Base-by-base conservation (phyloP, 2,329 filamentous ascomycete genomes). In the Endothia cerciana region DNA sequence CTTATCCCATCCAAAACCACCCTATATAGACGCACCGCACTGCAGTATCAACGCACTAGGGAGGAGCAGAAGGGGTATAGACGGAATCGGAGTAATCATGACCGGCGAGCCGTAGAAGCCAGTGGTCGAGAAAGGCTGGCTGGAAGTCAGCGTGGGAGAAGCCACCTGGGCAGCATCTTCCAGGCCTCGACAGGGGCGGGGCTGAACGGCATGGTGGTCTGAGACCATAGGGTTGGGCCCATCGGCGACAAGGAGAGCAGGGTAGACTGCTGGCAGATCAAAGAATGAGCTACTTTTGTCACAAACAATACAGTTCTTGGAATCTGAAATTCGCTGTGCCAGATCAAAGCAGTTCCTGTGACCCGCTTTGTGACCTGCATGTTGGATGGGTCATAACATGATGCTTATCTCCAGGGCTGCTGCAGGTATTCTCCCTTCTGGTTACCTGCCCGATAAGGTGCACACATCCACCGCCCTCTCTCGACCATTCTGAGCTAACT, bases 121-220 rank as follows among this genome's bases (percentile, higher is more conserved):
- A 66, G 90, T 88, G 28, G 91, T 89, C 68, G 89, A 89, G 76
- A 87, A 91, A 59, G 92, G 91, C 76, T 92, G 89, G 77, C 87
- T 94, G 83, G 88, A 96, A 47, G 91, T 89, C 55, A 91, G 89
- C 57, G 92, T 88, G 43, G 93, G 92, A 19, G 67, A 65, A 63
- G 93, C 95, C 67, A 95, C 81, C 72, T 91, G 88, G 94, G 91
- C 64, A 97, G 83, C 71, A 97, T 89, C 77, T 91, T 93, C 94
- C 94, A 98, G 65, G 92, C 85, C 68, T 98, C 93, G 67, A 97
- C 88, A 1, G 90, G 88, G 6, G 87, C 86, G 55, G 91, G 85
- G 51, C 85, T 85, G 63, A 87, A 84, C 64, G 89, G 85, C 65
- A 91, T 82, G 40, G 85, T 83, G 60, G 86, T 81, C 73, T 92